Percentiles rank a stretch among this genome's conserved stretches.
Evolutionary conservation across 768 basidiomycete species (phyloP).

Genomic region (Auricularia sp.): DNA sequence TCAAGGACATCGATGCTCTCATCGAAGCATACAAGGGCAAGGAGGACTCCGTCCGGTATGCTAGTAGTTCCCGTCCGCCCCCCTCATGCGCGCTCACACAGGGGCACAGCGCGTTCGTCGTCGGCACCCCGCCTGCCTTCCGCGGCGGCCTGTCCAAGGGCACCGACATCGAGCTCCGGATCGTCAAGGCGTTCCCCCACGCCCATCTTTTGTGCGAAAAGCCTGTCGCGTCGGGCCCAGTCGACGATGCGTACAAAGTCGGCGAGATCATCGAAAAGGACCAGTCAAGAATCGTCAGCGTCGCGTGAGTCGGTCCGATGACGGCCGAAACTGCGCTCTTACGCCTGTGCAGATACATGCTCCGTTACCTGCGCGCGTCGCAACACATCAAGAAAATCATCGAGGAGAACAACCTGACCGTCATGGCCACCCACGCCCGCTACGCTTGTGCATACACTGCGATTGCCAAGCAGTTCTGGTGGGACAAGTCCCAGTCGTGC

Average conservation of each 20-base stretch:
- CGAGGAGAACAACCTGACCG: constrained; percentile 83
- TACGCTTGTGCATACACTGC: constrained; percentile 84
- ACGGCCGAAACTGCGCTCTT: not conserved
- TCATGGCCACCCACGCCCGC: constrained; percentile 93
- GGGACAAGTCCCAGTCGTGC: constrained; percentile 82
- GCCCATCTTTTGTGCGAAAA: constrained; percentile 89
- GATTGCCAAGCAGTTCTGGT: constrained; percentile 81
- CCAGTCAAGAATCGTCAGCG: constrained; percentile 29
- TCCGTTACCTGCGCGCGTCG: constrained; percentile 86
- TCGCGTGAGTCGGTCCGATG: not conserved
- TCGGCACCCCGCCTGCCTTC: constrained; percentile 92
- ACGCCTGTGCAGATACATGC: constrained; percentile 62
- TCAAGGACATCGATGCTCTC: constrained; percentile 80
- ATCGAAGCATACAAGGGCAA: constrained; percentile 50
- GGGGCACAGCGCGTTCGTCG: constrained; percentile 55
- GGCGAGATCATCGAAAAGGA: constrained; percentile 61
- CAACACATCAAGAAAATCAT: constrained; percentile 97
- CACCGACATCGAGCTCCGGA: constrained; percentile 79
- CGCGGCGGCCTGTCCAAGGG: constrained; percentile 68
- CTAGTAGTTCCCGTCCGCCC: constrained; percentile 4
- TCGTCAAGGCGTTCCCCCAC: constrained; percentile 79
- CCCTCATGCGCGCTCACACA: not conserved
- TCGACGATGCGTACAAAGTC: constrained; percentile 60
- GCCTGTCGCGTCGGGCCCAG: constrained; percentile 77
- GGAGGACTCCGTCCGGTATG: constrained; percentile 46